Base-by-base conservation (phyloP, 2,329 filamentous ascomycete species). In the Incumbomyces delicatus region DNA sequence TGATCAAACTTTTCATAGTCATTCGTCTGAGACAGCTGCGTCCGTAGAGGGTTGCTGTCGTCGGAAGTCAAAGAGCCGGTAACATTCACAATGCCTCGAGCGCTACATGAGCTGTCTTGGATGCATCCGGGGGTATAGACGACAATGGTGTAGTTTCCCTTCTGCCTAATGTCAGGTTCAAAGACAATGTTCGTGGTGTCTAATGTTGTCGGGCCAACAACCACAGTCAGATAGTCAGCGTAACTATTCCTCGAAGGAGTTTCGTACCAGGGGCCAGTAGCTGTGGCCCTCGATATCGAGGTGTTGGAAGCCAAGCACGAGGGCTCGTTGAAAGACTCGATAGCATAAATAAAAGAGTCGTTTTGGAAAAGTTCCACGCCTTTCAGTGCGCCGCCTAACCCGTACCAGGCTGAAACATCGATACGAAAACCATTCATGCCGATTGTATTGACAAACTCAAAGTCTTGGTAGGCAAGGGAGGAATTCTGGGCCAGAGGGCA, bases 1-100 rank as follows among this genome's bases (percentile, higher is more conserved):
- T 86, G 81, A 61, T 98, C 92, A 60, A 94, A 96, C 66, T 98
- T 98, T 71, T 96, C 90, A 63, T 83, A 94, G 62, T 94, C 77
- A 67, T 98, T 98, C 14, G 89, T 95, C 65, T 98, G 92, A 61
- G 77, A 94, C 6, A 95, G 69, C 0, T 77, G 74, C 1, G 73
- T 78, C 22, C 77, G 74, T 48, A 81, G 72, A 60, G 47, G 66
- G 58, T 60, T 72, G 58, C 55, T 66, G 27, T 60, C 60, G 33
- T 62, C 63, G 6, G 70, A 67, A 2, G 79, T 76, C 70, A 92
- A 80, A 18, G 73, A 74, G 30, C 81, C 85, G 1, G 85, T 90
- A 44, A 98, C 74, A 55, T 88, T 88, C 48, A 95, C 83, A 58
- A 80, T 77, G 13, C 90, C 92, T 59, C 92, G 81, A 12, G 74